Base-by-base conservation (phyloP, 331 rosid genomes). In the Quercus phellos region DNA sequence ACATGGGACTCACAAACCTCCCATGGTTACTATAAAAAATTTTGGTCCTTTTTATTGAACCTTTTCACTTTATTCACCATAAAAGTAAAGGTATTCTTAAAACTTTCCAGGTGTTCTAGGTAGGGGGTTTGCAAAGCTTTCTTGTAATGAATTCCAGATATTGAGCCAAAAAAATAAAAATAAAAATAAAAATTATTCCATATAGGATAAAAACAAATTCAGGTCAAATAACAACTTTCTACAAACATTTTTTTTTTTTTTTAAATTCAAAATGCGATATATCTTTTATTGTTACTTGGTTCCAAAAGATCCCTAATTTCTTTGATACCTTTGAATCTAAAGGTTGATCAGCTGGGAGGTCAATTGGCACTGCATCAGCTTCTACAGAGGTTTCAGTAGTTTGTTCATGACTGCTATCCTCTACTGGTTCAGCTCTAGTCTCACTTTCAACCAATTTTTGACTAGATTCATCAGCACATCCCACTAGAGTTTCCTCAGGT, bases 271-370 rank as follows among this genome's bases (percentile, higher is more conserved):
- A 61, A 13, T 4, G n/a, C 68, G 1, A 13, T 13, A 61, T 12
- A 12, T 17, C 18, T 61, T 26, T 34, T 32, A 30, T 3, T 35
- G 71, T 32, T 66, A 34, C 26, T 16, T 3, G 1, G 14, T 32
- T 66, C 26, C 51, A 43, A 66, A 34, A n/a, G 24, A 53, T 51
- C 5, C 18, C 3, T 26, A 67, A 12, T 29, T 61, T 71, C 43
- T 67, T 43, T 79, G 58, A 74, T 90, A 93, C 96, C 98, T 88
- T 85, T 19, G 22, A 43, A 68, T 85, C 84, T 17, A 55, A 68
- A 79, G 86, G 82, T 75, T 68, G 86, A 82, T 81, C 88, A 9
- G 75, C 79, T 8, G 77, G 85, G 66, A 76, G 67, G 72, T 79
- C 85, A 26, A 77, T 59, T 53, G 73, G 77, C 53, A 67, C 78